Percentiles rank a stretch among this genome's conserved stretches.
These are phyloP conservation scores for Dactylellina leptospora DNA, from an alignment of 2,329 filamentous ascomycete species.

Conservation along the genomic window DNA sequence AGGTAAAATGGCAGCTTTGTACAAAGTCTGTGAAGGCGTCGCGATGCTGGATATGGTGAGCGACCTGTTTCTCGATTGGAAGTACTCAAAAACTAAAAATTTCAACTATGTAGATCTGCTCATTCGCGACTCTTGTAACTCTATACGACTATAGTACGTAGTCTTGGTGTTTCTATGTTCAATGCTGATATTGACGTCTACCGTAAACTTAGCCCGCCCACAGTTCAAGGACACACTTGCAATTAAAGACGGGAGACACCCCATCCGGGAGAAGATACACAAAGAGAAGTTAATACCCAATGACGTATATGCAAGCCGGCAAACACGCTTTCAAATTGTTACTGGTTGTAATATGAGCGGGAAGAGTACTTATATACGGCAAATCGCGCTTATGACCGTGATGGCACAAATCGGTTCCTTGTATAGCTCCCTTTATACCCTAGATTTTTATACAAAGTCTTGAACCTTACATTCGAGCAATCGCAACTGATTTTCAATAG, in stretches of 20 bases:
- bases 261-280: constrained; percentile 78
- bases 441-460: background rate
- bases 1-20: constrained; percentile 75
- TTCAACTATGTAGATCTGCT: constrained; percentile 60
- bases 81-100: constrained; percentile 16
- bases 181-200: constrained; percentile 9
- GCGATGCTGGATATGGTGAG: constrained; percentile 84
- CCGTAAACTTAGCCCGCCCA: constrained; percentile 66
- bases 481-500: too few species aligned
- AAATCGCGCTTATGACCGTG: constrained; percentile 81
- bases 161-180: background rate
- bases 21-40: constrained; percentile 85
- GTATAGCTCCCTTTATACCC: constrained; percentile 32
- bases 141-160: constrained; percentile 67
- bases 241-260: constrained; percentile 78
- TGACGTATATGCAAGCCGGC: constrained; percentile 82
- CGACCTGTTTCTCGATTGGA: constrained; percentile 55
- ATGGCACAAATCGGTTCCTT: constrained; percentile 80
- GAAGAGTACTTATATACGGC: constrained; percentile 93
- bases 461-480: background rate
- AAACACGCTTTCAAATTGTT: constrained; percentile 87
- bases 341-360: constrained; percentile 97
- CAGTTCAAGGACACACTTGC: constrained; percentile 74
- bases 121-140: constrained; percentile 78
- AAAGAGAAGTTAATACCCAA: constrained; percentile 80